Conservation (phyloP, 805 yeast species). For the Hanseniaspora nectarophila region DNA sequence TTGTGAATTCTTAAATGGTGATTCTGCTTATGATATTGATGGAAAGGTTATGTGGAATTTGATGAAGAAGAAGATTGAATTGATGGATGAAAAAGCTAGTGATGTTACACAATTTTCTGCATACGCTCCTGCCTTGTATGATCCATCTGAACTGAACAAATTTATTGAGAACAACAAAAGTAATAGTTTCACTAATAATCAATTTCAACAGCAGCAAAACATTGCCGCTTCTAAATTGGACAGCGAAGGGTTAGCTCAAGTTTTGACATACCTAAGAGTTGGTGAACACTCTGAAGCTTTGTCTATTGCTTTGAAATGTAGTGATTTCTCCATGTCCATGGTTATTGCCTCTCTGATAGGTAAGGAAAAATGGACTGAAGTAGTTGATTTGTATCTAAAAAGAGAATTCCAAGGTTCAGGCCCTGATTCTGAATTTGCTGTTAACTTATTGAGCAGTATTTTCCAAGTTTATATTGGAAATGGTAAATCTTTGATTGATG, state of each 20-base stretch:
- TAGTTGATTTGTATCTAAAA: slow-evolving; percentile 45
- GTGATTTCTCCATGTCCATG: slow-evolving; percentile 70
- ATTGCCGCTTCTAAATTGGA: slow-evolving; percentile 35
- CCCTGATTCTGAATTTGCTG: slow-evolving; percentile 27
- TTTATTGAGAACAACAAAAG: slow-evolving; percentile 15
- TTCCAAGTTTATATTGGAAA: slow-evolving; percentile 58
- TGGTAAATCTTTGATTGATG: slow-evolving; percentile 40
- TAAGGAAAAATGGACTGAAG: slow-evolving; percentile 44
- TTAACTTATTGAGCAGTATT: slow-evolving; percentile 39
- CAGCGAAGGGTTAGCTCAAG: slow-evolving; percentile 23
- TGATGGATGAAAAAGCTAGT: not conserved
- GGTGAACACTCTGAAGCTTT: slow-evolving; percentile 64
- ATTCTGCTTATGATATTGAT: slow-evolving; percentile 17
- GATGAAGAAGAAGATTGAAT: slow-evolving; percentile 21
- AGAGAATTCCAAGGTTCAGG: slow-evolving; percentile 36
- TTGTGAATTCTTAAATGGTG: slow-evolving; percentile 19
- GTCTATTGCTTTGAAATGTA: slow-evolving; percentile 44
- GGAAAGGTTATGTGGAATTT: slow-evolving; percentile 22
- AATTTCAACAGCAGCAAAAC: slow-evolving; percentile 14
- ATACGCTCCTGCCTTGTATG: slow-evolving; percentile 26
- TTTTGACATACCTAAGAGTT: slow-evolving; percentile 34
- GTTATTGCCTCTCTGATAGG: slow-evolving; percentile 57
- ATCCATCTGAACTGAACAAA: slow-evolving; percentile 24
- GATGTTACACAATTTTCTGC: slow-evolving; percentile 16
- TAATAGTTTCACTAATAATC: slow-evolving; percentile 17